These are phyloP conservation scores for Sicyos edulis DNA, from an alignment of 306 rosid genomes.

Conservation along the genomic window DNA sequence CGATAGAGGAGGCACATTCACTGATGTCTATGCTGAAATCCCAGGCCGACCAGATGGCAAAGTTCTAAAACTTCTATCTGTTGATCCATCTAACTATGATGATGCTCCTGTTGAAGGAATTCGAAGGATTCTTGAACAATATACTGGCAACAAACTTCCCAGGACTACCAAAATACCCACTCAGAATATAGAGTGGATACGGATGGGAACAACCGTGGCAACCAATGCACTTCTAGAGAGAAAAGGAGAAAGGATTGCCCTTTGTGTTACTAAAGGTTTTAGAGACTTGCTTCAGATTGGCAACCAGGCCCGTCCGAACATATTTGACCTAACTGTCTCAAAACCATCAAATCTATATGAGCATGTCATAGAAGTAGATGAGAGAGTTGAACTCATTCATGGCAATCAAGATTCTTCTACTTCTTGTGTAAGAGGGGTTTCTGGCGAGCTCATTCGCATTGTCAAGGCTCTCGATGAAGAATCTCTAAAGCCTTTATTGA, in stretches of 20 bases:
- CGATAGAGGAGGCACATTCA: conserved; percentile 93
- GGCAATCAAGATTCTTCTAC: conserved; percentile 30
- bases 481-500: conserved; percentile 49
- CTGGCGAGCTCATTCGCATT: conserved; percentile 77
- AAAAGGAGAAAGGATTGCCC: conserved; percentile 84
- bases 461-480: conserved; percentile 63
- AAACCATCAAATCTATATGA: conserved; percentile 84
- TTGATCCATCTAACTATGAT: conserved; percentile 81
- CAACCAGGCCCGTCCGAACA: conserved; percentile 92
- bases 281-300: conserved; percentile 82
- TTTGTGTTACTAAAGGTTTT: conserved; percentile 82
- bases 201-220: conserved; percentile 98
- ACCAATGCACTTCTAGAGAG: conserved; percentile 90
- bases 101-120: conserved; percentile 95
- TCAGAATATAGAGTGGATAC: conserved; percentile 86
- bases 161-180: conserved; percentile 65
- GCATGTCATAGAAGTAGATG: conserved; percentile 81
- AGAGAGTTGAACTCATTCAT: conserved; percentile 65
- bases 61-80: conserved; percentile 78
- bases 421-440: conserved; percentile 52
- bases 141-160: conserved; percentile 41
- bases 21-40: conserved; percentile 84
- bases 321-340: conserved; percentile 74
- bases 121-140: conserved; percentile 73
- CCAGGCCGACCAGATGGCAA: conserved; percentile 64